Evolutionary conservation across 208 protist genomes (phyloP), one percentile per base, ranked within the genome.

Genomic region (Wallacemonas sp.): DNA sequence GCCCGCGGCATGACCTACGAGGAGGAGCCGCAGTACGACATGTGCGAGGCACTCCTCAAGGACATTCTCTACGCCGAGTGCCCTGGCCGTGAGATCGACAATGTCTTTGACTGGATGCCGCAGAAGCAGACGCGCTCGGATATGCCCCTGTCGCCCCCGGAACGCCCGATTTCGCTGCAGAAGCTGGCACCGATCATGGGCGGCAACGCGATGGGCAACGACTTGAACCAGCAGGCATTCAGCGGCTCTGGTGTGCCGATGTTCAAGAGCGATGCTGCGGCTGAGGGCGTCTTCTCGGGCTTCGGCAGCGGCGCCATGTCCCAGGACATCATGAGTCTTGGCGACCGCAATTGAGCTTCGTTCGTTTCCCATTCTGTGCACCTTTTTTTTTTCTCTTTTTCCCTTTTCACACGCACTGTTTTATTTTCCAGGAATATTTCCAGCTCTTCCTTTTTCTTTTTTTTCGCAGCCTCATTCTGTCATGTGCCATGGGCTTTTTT

Each of bases 11-110:
- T 89, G 61, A 54, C 57, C 26, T 85, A 74, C 65, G 45, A 64
- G 10, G 79, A 82, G 32, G 41, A 20, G 57, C 82, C 82, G 25
- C 36, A 80, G 3, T 89, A 89, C 70, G 70, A 68, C 81, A 96
- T 77, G 64, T 74, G 80, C 48, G 68, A 75, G 12, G 38, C 74
- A 44, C 67, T 88, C 23, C 62, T 88, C 22, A 62, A 28, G 63
- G 81, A 77, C 12, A 59, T 85, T 67, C 72, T 82, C 5, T 71
- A 79, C 33, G 55, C 48, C 4, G 1, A 67, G 61, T 18, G 57
- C 57, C 12, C 18, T 32, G 18, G 65, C 12, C 66, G 77, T 49
- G 29, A n/a, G 49, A 76, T 86, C 57, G 71, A 81, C 54, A 73
- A 86, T 29, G 57, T 86, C 28, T 86, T 86, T 33, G 76, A 86